Evolutionary conservation across 345 rosid species (phyloP).

Genomic region (Pugionium cornutum): DNA sequence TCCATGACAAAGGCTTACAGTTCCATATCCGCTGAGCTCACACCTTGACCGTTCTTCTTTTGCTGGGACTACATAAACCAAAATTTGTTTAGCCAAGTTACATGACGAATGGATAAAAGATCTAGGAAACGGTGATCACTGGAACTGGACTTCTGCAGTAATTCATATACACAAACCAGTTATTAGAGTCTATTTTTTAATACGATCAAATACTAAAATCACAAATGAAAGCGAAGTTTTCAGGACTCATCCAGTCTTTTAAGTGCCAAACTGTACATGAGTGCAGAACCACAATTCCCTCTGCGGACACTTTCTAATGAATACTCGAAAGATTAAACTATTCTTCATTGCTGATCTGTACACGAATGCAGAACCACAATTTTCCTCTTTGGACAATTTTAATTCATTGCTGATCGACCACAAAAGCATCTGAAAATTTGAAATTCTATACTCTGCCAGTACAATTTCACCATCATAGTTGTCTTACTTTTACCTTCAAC

Average conservation of each 20-base stretch:
- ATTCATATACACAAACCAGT: conserved; percentile 23
- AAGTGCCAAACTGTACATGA: conserved; percentile 33
- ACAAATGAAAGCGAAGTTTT: conserved; percentile 9
- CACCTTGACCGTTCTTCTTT: conserved; percentile 33
- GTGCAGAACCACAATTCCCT: conserved; percentile 26
- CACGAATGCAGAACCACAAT: no score
- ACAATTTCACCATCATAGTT: conserved; percentile 6
- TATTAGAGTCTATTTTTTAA: background rate
- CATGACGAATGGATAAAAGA: conserved; percentile 8
- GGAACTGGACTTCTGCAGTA: conserved; percentile 39
- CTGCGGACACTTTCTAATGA: conserved; percentile 16
- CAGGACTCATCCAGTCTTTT: conserved; percentile 29
- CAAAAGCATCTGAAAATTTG: conserved; percentile 24
- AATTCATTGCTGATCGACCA: background rate
- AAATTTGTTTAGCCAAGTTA: conserved; percentile 22
- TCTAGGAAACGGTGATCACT: conserved; percentile 2
- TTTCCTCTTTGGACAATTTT: background rate
- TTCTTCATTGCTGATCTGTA: background rate
- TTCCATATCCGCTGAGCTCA: conserved; percentile 38
- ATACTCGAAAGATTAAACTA: conserved; percentile 9
- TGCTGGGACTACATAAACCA: conserved; percentile 35
- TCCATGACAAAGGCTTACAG: conserved; percentile 43
- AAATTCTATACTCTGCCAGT: conserved; percentile 18
- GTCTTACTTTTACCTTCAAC: conserved; percentile 28
- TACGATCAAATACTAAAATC: conserved; percentile 1